Evolutionary conservation across 352 stramenopile species (phyloP).

Genomic region (Chrysophaeum taylorii): DNA sequence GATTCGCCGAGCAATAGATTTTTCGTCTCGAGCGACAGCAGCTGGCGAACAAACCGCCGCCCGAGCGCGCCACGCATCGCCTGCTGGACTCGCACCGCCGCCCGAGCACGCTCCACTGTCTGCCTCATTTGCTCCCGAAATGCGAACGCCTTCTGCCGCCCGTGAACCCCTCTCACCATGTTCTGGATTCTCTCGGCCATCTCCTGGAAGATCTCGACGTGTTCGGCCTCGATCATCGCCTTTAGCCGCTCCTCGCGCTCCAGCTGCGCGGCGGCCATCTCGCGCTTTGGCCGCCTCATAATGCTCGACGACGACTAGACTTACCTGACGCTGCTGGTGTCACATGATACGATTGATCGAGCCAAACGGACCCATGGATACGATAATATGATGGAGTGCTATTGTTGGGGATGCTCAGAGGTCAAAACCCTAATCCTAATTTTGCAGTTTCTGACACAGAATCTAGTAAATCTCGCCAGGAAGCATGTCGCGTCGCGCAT

Average conservation of each 20-base stretch:
- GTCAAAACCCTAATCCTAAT: no score
- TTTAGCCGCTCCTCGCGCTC: conserved; percentile 32
- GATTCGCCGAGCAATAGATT: conserved; percentile 22
- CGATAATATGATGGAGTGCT: no score
- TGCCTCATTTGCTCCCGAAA: not conserved
- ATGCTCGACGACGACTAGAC: no score
- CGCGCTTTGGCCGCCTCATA: no score
- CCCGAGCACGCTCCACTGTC: conserved; percentile 37
- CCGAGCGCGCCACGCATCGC: conserved; percentile 19
- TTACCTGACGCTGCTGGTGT: no score
- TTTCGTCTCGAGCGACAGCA: conserved; percentile 18
- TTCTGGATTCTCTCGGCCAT: conserved; percentile 9
- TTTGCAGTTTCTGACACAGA: no score
- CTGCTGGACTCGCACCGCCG: conserved; percentile 48
- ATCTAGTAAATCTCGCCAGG: no score
- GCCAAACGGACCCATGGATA: no score
- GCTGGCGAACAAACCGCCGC: conserved; percentile 7
- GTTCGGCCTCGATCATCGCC: conserved; percentile 7
- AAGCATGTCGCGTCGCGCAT: no score
- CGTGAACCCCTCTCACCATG: not conserved
- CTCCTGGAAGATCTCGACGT: conserved; percentile 15
- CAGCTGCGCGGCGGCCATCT: conserved; percentile 44
- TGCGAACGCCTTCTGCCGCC: not conserved
- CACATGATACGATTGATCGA: no score
- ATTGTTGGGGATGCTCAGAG: no score